These are phyloP conservation scores for Candida orba DNA, from an alignment of 805 yeast genomes.

Conservation along the genomic window DNA sequence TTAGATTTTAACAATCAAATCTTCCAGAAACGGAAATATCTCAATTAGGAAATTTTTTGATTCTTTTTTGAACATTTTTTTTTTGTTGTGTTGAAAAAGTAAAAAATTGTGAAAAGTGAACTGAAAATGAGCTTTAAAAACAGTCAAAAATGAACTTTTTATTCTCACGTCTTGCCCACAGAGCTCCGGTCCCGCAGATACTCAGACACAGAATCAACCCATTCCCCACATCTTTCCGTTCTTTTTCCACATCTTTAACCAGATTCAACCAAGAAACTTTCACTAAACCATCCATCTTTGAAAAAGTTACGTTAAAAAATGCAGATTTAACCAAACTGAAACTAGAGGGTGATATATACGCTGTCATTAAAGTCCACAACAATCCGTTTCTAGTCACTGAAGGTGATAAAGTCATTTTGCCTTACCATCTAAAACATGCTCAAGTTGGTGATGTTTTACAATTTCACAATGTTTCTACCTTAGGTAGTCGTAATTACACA, in stretches of 20 bases:
- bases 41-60: not conserved
- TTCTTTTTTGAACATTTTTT: conserved; percentile 1
- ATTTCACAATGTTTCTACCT: conserved; percentile 66
- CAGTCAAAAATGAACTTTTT: conserved; percentile 1
- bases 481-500: conserved; percentile 83
- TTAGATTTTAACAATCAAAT: not conserved
- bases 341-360: conserved; percentile 66
- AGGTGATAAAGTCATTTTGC: conserved; percentile 80
- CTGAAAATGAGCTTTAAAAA: not conserved
- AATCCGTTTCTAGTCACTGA: conserved; percentile 83
- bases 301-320: conserved; percentile 2
- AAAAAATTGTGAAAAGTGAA: not conserved
- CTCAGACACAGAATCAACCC: not conserved
- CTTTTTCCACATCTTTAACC: not conserved
- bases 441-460: conserved; percentile 77
- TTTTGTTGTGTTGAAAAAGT: not conserved
- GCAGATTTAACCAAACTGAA: conserved; percentile 55
- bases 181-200: not conserved
- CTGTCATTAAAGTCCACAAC: conserved; percentile 73
- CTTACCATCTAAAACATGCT: conserved; percentile 69
- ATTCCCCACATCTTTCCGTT: not conserved
- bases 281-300: conserved; percentile 2
- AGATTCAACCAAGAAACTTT: conserved; percentile 1
- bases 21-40: not conserved
- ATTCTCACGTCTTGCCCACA: conserved; percentile 3